These are phyloP conservation scores for Fraxinus sp. DNA, from an alignment of 305 asterid genomes.

Conservation along the genomic window DNA sequence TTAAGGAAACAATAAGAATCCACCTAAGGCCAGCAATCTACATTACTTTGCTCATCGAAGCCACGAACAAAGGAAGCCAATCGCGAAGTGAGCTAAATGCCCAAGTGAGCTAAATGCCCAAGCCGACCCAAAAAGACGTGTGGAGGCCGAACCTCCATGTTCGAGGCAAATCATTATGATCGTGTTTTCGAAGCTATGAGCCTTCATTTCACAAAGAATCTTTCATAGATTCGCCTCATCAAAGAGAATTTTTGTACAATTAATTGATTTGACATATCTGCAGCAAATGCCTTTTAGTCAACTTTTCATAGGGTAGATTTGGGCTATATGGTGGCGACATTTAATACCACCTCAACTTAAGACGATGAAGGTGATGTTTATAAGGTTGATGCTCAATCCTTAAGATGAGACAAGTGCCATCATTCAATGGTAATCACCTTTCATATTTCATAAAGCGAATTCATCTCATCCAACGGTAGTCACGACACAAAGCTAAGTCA, in stretches of 20 bases:
- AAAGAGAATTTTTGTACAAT: no score
- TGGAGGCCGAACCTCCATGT: neutral
- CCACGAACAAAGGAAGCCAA: neutral
- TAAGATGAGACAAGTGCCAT: no score
- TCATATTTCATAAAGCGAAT: no score
- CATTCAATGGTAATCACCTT: no score
- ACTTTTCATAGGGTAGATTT: no score
- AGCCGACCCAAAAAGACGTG: neutral
- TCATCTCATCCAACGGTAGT: no score
- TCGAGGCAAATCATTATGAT: neutral
- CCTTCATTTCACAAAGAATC: neutral
- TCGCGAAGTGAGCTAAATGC: neutral
- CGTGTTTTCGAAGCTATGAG: neutral
- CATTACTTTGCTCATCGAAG: neutral
- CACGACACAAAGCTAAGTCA: neutral
- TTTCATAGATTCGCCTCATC: neutral
- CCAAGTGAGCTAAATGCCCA: neutral
- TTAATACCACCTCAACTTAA: neutral
- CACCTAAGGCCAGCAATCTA: no score
- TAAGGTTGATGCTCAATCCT: neutral
- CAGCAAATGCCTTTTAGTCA: neutral
- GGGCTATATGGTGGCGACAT: neutral
- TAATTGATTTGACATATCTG: neutral
- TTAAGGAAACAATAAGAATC: no score
- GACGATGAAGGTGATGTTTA: no score